Base-by-base conservation (phyloP, 202 grass and related monocot species). In the Brachypodium distachyon region DNA sequence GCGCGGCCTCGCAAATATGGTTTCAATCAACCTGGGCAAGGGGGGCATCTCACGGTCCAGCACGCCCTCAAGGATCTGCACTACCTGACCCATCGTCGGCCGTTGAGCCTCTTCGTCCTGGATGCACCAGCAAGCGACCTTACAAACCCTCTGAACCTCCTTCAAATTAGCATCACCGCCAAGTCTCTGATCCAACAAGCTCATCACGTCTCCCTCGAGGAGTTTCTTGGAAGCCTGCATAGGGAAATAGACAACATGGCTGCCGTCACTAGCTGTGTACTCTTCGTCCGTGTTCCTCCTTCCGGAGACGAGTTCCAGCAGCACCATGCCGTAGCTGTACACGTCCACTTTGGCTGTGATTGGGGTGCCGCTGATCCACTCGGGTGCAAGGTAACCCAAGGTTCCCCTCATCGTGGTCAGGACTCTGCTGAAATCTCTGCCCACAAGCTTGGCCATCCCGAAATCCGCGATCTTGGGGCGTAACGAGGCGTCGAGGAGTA, bases 331-430 rank as follows among this genome's bases (percentile, higher is more conserved):
- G 56, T 59, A 59, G 56, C 56, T 59, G 2, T 59, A 59, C 14
- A 59, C 56, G 56, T 59, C 56, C 28, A 59, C 56, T 3, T 59
- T 59, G 1, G 28, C 2, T 1, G 56, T 59, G 28, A 59, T 33
- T 26, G 56, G 56, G 1, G 56, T 59, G 46, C 84, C 70, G 69
- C 61, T 44, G 66, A 87, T 82, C 84, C 78, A 87, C 65, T 87
- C 84, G 4, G 84, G 84, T 16, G 77, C 84, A 5, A 87, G 84
- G 71, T 87, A 87, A 16, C 84, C 62, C 23, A 81, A 36, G 53
- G 84, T 87, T 5, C 84, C 78, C 16, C 84, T 59, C 69, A 81
- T 70, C 19, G 78, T 81, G 19, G 84, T 87, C 0, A 87, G 73
- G 3, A 81, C 84, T 0, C 78, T 58, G 56, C 84, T 87, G 38